Evolutionary conservation across 192 early-diverging fungal species (phyloP), one percentile per base, ranked within the genome.

Genomic region (Dispira parvispora): DNA sequence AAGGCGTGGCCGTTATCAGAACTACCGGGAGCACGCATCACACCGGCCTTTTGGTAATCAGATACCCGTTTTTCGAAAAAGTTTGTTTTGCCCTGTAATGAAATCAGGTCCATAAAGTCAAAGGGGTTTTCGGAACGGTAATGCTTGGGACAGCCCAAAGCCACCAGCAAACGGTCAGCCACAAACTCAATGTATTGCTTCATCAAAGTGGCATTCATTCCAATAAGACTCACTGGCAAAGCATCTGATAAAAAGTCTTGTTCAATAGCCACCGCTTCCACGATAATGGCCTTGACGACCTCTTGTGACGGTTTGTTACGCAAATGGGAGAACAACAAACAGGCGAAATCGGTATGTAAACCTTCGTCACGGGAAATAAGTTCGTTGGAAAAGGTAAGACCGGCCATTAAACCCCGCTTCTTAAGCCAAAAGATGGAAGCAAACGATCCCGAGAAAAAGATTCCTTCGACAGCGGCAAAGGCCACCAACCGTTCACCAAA

Each of bases 361-460:
- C 93, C 95, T 73, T 98, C 95, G 72, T 98, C 95, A 43, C 93
- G 85, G 26, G 88, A 94, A 73, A 98, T 96, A 25, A 98, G 80
- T 74, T 98, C 92, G 78, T 98, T 98, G 64, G 87, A 88, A 79
- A 98, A 96, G 46, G 95, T 93, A 65, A 98, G 80, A 23, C 95
- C 95, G 43, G 92, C 91, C 93, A 96, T 95, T 63, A 96, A 72
- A 20, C 93, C 95, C 67, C 93, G 88, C 82, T 98, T 98, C 87
- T 96, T 98, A 71, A 98, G 88, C 93, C 93, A 98, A 69, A 98
- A 98, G 79, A 98, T 98, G 26, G 95, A 82, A 2, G 95, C 92
- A 72, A 98, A 98, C 18, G 95, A 85, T 13, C 92, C 95, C 64
- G 88, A 92, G 77, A 96, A 98, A 81, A 98, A 98, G 72, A 98